These are phyloP conservation scores for Mallotus repandus DNA, from an alignment of 441 rosid genomes.

Conservation along the genomic window DNA sequence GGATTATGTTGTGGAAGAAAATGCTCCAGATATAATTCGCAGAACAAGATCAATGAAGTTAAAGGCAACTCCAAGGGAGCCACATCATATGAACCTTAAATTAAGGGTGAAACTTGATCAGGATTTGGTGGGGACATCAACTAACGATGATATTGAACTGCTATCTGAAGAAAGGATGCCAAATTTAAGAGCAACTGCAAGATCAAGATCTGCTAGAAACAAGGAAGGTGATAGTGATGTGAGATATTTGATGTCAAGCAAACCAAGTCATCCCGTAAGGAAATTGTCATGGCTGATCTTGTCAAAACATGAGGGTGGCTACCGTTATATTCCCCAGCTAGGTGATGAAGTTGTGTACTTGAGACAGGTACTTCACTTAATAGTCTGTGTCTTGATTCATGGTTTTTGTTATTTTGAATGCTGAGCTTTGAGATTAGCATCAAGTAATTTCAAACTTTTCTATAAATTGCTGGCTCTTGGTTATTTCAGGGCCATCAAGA, in stretches of 20 bases:
- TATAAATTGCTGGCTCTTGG: constrained; percentile 27
- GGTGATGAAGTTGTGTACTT: constrained; percentile 88
- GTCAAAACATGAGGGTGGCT: constrained; percentile 78
- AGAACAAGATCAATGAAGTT: constrained; percentile 72
- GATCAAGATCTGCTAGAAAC: constrained; percentile 70
- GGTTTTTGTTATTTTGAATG: constrained; percentile 13
- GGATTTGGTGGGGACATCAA: constrained; percentile 42
- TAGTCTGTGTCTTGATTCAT: constrained; percentile 12
- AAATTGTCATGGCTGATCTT: constrained; percentile 83
- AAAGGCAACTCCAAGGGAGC: constrained; percentile 52
- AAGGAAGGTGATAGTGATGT: constrained; percentile 52
- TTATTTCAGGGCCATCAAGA: constrained; percentile 84
- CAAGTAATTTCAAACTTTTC: constrained; percentile 3
- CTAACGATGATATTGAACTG: constrained; percentile 35
- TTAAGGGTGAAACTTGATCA: constrained; percentile 39
- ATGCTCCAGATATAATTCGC: constrained; percentile 42
- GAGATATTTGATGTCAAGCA: constrained; percentile 39
- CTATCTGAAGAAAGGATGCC: constrained; percentile 58
- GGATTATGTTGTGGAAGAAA: constrained; percentile 34
- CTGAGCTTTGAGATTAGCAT: constrained; percentile 19
- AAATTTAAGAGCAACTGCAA: constrained; percentile 50
- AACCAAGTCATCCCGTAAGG: constrained; percentile 48
- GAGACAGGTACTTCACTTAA: constrained; percentile 66
- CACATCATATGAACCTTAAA: constrained; percentile 30
- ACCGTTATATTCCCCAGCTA: constrained; percentile 85